A percentile compares a stretch with the other conserved stretches of the same genome.
These are phyloP conservation scores for Pilasporangium apinafurcum DNA, from an alignment of 352 stramenopile species.

Conservation along the genomic window DNA sequence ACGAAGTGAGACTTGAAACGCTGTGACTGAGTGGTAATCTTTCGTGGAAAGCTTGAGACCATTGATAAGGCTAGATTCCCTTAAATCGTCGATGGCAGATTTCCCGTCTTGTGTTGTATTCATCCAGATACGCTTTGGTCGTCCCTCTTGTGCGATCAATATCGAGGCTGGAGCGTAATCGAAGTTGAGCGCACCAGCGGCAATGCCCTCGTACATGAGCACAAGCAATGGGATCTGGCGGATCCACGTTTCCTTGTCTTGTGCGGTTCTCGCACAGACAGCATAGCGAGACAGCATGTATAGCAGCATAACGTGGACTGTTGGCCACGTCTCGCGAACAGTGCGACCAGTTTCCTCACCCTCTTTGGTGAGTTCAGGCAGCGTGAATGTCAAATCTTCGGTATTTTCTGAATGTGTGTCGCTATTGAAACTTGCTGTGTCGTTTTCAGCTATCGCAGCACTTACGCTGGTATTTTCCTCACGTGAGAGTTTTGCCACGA, in stretches of 20 bases:
- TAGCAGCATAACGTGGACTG: constrained; percentile 47
- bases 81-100: constrained; percentile 54
- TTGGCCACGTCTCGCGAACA: constrained; percentile 46
- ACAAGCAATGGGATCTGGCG: constrained; percentile 91
- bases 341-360: constrained; percentile 28
- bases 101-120: constrained; percentile 64
- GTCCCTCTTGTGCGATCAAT: constrained; percentile 43
- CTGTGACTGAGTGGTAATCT: constrained; percentile 58
- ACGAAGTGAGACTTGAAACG: constrained; percentile 46
- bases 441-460: neutral
- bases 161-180: constrained; percentile 57
- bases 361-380: constrained; percentile 43
- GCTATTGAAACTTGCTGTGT: neutral
- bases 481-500: neutral
- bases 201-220: constrained; percentile 75
- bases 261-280: constrained; percentile 54
- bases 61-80: constrained; percentile 56
- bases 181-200: constrained; percentile 44
- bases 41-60: constrained; percentile 55
- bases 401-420: neutral
- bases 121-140: constrained; percentile 53
- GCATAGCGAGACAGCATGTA: constrained; percentile 45
- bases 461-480: neutral
- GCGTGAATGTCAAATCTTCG: constrained; percentile 41
- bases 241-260: constrained; percentile 92